Evolutionary conservation across 2,329 filamentous ascomycete genomes (phyloP).

Genomic region (Scleromitrula shiraiana): DNA sequence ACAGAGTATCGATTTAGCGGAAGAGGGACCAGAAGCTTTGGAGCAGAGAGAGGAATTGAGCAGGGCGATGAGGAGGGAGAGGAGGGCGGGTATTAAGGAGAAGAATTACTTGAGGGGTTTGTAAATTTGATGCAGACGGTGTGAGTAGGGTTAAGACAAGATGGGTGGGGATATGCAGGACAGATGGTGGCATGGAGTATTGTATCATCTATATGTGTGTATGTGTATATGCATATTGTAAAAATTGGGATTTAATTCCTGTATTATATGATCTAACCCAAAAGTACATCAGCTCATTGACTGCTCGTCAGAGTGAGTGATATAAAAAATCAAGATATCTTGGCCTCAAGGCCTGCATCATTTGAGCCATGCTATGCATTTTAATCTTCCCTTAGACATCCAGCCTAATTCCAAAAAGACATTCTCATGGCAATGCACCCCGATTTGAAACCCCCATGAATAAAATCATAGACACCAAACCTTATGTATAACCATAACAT

Average conservation of each 20-base stretch:
- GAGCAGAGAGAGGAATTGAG: conserved; percentile 54
- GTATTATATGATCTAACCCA: conserved; percentile 3
- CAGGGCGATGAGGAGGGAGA: conserved; percentile 65
- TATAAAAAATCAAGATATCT: background rate
- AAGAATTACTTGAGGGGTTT: conserved; percentile 77
- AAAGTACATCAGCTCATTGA: background rate
- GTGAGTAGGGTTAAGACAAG: background rate
- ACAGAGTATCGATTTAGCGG: conserved; percentile 65
- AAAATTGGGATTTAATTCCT: background rate
- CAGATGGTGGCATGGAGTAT: background rate
- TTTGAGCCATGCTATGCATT: background rate
- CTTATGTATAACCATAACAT: too few species aligned
- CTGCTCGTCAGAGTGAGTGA: background rate
- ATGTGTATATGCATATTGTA: background rate
- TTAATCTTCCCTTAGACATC: too few species aligned
- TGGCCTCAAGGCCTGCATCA: background rate
- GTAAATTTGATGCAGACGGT: conserved; percentile 32
- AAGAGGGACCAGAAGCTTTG: conserved; percentile 38
- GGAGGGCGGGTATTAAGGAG: conserved; percentile 74
- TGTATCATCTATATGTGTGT: background rate
- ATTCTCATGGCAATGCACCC: too few species aligned
- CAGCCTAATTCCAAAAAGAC: too few species aligned
- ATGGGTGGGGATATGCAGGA: background rate
- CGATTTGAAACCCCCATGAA: too few species aligned
- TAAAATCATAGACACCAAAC: too few species aligned